phyloP scores from a whole-genome alignment of 169 alveolate species.

The Theileria sp. region DNA sequence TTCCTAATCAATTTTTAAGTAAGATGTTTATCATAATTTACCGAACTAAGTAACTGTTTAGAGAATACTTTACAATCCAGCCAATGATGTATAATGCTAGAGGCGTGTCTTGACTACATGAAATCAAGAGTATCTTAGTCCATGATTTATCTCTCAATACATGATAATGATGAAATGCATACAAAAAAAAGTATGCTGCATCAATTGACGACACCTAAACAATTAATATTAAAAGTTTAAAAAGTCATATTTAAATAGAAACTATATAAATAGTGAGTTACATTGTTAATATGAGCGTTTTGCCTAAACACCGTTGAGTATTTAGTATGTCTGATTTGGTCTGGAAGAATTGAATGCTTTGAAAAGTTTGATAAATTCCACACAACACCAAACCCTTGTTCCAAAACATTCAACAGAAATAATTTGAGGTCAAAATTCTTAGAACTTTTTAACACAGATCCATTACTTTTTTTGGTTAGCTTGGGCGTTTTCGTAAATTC shows the following conservation, averaged over 20 bases:
- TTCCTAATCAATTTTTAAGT: conserved; percentile 3
- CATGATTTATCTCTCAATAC: conserved; percentile 30
- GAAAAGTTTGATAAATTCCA: conserved; percentile 43
- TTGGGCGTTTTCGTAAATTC: conserved; percentile 3
- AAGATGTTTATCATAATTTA: not conserved
- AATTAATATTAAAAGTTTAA: not conserved
- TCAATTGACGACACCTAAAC: conserved; percentile 19
- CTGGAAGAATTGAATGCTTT: conserved; percentile 35
- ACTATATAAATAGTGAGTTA: not conserved
- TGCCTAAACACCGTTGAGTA: conserved; percentile 5
- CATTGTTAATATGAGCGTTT: not conserved
- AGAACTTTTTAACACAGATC: not conserved
- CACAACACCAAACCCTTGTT: conserved; percentile 42
- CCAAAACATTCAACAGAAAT: conserved; percentile 46
- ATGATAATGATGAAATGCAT: conserved; percentile 32
- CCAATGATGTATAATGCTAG: conserved; percentile 52
- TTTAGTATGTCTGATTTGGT: conserved; percentile 22
- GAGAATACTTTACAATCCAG: conserved; percentile 46
- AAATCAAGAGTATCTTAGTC: conserved; percentile 29
- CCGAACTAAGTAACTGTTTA: not conserved
- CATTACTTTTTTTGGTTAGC: not conserved
- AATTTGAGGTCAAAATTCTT: conserved; percentile 20
- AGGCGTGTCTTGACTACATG: conserved; percentile 29
- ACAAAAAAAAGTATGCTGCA: conserved; percentile 43
- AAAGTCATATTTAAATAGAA: not conserved